Evolutionary conservation across 805 yeast genomes (phyloP).

Genomic region (Sugiyamaella qingdaonensis): DNA sequence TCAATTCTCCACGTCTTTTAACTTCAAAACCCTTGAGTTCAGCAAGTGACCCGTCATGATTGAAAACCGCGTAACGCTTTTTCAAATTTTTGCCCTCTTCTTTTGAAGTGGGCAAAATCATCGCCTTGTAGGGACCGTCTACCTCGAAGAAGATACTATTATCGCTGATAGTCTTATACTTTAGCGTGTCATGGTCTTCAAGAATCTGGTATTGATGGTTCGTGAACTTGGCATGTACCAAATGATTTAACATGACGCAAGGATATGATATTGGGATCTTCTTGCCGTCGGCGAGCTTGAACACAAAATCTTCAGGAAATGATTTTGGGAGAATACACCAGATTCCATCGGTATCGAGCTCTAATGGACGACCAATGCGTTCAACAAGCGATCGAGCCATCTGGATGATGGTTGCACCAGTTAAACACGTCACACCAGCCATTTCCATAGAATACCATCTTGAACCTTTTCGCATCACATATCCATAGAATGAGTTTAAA

Average conservation of each 20-base stretch:
- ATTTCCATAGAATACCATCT: constrained; percentile 99
- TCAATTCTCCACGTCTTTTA: constrained; percentile 94
- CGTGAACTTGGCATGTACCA: constrained; percentile 87
- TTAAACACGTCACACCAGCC: constrained; percentile 98
- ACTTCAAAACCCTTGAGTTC: constrained; percentile 96
- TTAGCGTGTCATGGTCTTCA: constrained; percentile 60
- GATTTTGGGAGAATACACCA: constrained; percentile 96
- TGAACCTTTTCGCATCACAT: constrained; percentile 98
- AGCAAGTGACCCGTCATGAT: constrained; percentile 88
- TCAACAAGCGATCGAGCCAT: constrained; percentile 93
- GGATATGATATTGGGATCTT: constrained; percentile 79
- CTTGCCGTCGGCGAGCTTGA: constrained; percentile 73
- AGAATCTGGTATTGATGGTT: constrained; percentile 91
- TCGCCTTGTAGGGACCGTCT: constrained; percentile 97
- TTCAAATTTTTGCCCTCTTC: constrained; percentile 97
- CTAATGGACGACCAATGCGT: constrained; percentile 90
- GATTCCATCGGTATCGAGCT: constrained; percentile 97
- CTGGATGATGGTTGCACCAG: constrained; percentile 97
- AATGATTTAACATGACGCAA: constrained; percentile 90
- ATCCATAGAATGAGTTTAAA: constrained; percentile 93
- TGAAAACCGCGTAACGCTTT: constrained; percentile 95
- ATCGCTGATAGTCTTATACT: constrained; percentile 76
- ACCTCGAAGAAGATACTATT: constrained; percentile 96
- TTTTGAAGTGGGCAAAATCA: constrained; percentile 94
- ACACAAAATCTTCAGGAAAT: constrained; percentile 83